Percentiles rank a stretch among this genome's conserved stretches.
Evolutionary conservation across 148 eudicot species (phyloP).

Genomic region (Vaccinium corymbosum): DNA sequence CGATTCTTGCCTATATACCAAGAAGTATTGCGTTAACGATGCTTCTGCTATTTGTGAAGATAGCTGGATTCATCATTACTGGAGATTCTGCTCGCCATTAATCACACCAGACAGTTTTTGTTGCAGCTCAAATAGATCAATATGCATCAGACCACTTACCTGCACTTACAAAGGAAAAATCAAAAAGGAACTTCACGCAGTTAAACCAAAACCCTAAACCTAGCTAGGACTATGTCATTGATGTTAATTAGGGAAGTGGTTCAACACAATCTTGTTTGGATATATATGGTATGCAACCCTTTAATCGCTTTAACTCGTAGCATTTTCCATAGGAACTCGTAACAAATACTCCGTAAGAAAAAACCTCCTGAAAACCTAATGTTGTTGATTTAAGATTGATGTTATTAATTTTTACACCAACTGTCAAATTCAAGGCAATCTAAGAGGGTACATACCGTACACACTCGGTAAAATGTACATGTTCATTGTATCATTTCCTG

Average conservation of each 20-base stretch:
- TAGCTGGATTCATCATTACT: not conserved
- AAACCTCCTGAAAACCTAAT: no score
- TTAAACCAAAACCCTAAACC: conserved; percentile 2
- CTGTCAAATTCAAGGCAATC: not conserved
- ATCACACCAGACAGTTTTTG: conserved; percentile 18
- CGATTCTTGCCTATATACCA: not conserved
- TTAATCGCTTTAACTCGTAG: not conserved
- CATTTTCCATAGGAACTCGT: not conserved
- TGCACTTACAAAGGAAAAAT: not conserved
- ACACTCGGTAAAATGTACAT: not conserved
- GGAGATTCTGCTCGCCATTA: not conserved
- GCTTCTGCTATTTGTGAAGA: no score
- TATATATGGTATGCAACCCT: not conserved
- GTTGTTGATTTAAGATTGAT: no score
- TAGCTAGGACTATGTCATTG: not conserved
- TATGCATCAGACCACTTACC: not conserved
- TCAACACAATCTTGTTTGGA: not conserved
- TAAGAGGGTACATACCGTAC: not conserved
- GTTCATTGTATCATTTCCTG: not conserved
- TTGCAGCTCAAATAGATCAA: conserved; percentile 24
- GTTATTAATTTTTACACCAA: no score
- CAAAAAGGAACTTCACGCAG: not conserved
- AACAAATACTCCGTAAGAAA: not conserved
- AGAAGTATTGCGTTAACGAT: no score
- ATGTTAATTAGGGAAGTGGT: not conserved